A percentile compares a stretch with the other conserved stretches of the same genome.
Evolutionary conservation across 176 grass and related monocot species (phyloP).

Genomic region (Pharus latifolius): DNA sequence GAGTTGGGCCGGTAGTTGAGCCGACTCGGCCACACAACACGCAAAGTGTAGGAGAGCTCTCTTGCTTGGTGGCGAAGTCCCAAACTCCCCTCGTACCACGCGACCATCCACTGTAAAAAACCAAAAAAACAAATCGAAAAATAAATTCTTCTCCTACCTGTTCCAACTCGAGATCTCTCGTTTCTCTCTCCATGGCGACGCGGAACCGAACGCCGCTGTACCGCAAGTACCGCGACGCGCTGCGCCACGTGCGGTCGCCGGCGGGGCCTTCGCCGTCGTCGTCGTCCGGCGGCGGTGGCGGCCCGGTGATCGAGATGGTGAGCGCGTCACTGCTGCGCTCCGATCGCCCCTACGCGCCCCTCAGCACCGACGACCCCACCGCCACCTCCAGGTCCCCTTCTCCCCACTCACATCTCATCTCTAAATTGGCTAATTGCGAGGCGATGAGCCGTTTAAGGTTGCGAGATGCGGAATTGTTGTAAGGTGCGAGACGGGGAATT

Average conservation of each 20-base stretch:
- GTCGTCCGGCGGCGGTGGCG: constrained; percentile 31
- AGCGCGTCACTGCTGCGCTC: constrained; percentile 54
- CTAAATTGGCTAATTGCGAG: neutral
- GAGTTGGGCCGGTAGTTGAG: too few relatives aligned
- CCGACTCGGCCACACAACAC: too few relatives aligned
- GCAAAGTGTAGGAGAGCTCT: too few relatives aligned
- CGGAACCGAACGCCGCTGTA: constrained; percentile 82
- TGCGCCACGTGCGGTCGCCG: constrained; percentile 67
- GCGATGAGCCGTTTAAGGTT: neutral
- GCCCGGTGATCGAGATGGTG: constrained; percentile 75
- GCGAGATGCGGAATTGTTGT: too few relatives aligned
- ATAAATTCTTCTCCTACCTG: too few relatives aligned
- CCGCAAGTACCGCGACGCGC: constrained; percentile 87
- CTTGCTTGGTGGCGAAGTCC: too few relatives aligned
- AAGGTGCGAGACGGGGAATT: neutral
- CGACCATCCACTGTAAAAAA: too few relatives aligned
- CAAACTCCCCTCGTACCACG: too few relatives aligned
- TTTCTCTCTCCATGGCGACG: constrained; percentile 54
- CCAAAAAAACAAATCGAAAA: too few relatives aligned
- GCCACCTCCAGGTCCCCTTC: constrained; percentile 47
- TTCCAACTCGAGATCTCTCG: neutral
- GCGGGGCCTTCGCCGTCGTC: constrained; percentile 27
- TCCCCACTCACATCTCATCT: neutral
- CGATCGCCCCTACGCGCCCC: constrained; percentile 66
- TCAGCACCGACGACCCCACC: constrained; percentile 89